These are phyloP conservation scores for Aspergillus sparsus DNA, from an alignment of 495 filamentous ascomycete species.

Conservation along the genomic window DNA sequence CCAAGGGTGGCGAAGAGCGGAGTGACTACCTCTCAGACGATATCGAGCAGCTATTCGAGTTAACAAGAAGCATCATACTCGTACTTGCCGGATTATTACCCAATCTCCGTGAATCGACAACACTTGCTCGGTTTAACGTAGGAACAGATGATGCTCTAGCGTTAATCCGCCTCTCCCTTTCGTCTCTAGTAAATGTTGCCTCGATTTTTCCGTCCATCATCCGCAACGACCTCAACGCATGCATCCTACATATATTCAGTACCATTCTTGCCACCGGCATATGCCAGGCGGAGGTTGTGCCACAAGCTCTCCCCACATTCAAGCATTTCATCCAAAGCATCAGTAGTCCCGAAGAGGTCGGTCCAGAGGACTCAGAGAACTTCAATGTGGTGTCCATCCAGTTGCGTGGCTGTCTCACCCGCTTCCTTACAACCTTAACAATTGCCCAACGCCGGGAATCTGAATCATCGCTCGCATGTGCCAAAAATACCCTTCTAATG, in stretches of 20 bases:
- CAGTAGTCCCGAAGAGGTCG: conserved; percentile 45
- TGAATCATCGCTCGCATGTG: conserved; percentile 78
- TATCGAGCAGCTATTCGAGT: conserved; percentile 96
- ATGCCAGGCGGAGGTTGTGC: conserved; percentile 85
- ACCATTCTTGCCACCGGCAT: conserved; percentile 85
- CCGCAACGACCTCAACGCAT: conserved; percentile 93
- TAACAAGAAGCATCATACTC: conserved; percentile 92
- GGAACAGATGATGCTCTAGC: conserved; percentile 75
- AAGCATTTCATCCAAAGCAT: conserved; percentile 83
- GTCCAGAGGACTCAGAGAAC: conserved; percentile 34
- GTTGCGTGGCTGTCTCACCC: conserved; percentile 71
- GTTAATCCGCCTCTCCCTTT: conserved; percentile 76
- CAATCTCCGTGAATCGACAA: conserved; percentile 75
- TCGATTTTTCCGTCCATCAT: conserved; percentile 96
- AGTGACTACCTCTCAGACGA: conserved; percentile 85
- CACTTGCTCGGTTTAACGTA: conserved; percentile 62
- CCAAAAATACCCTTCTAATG: conserved; percentile 88
- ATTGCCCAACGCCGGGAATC: conserved; percentile 81
- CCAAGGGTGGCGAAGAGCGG: conserved; percentile 66
- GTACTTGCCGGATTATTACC: conserved; percentile 86
- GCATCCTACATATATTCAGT: conserved; percentile 93
- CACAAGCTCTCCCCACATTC: conserved; percentile 87
- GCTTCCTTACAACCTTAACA: conserved; percentile 77
- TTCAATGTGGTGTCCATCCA: conserved; percentile 49
- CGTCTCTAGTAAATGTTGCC: conserved; percentile 88